Percentiles rank a stretch among this genome's conserved stretches.
Conservation (phyloP, 768 basidiomycete genomes). For the Lyophyllum decastes region DNA sequence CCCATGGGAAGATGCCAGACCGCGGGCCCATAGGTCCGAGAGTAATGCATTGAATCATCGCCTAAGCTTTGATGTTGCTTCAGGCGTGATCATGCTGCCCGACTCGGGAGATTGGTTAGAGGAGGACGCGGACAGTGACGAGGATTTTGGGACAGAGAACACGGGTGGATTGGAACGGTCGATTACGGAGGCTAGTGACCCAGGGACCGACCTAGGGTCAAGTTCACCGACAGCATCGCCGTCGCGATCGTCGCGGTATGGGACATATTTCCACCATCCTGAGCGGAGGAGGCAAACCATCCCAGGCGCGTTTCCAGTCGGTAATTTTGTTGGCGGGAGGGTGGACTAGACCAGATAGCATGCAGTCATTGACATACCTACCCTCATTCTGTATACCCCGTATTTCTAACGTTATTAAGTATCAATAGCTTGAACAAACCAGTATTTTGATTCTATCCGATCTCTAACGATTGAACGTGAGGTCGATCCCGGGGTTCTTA, state of each 20-base stretch:
- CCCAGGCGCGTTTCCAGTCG: constrained; percentile 60
- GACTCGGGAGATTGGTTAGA: constrained; percentile 70
- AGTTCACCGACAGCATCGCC: constrained; percentile 30
- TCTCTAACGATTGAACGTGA: no score
- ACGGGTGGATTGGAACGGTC: constrained; percentile 29
- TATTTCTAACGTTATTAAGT: no score
- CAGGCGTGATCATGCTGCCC: constrained; percentile 87
- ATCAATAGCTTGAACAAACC: no score
- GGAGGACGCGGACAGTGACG: constrained; percentile 48
- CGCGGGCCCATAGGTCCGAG: constrained; percentile 15
- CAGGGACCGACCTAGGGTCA: constrained; percentile 17
- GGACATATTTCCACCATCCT: constrained; percentile 87
- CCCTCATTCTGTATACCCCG: constrained; percentile 10
- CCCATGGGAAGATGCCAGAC: constrained; percentile 62
- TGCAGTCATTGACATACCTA: background rate
- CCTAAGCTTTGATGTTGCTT: constrained; percentile 82
- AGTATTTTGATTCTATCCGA: no score
- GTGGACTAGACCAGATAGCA: background rate
- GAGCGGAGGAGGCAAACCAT: constrained; percentile 61
- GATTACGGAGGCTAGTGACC: constrained; percentile 23
- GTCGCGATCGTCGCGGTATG: constrained; percentile 60
- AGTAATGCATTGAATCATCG: constrained; percentile 49
- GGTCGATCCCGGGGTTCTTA: no score
- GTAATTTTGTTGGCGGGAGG: constrained; percentile 1
- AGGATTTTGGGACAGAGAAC: constrained; percentile 41